A percentile compares a stretch with the other conserved stretches of the same genome.
These are phyloP conservation scores for Macadamia integrifolia DNA, from an alignment of 164 flowering plant genomes.

Conservation along the genomic window DNA sequence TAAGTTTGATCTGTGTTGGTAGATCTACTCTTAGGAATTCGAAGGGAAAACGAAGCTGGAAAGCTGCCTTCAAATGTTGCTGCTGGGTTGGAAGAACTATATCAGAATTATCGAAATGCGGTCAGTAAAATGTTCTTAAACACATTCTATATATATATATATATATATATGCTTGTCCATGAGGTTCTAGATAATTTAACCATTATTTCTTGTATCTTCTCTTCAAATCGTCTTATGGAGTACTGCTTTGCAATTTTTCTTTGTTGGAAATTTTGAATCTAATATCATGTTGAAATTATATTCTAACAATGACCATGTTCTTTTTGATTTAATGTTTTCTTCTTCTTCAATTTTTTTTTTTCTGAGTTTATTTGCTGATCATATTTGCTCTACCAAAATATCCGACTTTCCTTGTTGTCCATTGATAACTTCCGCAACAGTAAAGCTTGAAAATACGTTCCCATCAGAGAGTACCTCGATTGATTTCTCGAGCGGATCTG, in stretches of 20 bases:
- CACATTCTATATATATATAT: slow-evolving; percentile 2
- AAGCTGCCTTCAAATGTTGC: slow-evolving; percentile 68
- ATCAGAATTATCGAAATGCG: slow-evolving; percentile 70
- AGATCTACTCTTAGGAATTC: slow-evolving; percentile 69
- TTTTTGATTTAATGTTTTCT: too few species aligned
- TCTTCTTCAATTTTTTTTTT: too few species aligned
- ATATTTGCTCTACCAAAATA: too few species aligned
- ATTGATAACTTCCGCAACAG: too few species aligned
- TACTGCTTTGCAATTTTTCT: neutral
- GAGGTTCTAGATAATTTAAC: slow-evolving; percentile 10
- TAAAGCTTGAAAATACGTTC: too few species aligned
- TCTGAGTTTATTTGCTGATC: too few species aligned
- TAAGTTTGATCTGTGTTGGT: slow-evolving; percentile 19
- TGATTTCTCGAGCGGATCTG: too few species aligned
- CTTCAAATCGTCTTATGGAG: neutral
- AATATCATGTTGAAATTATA: too few species aligned
- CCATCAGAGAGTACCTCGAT: too few species aligned
- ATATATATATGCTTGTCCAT: slow-evolving; percentile 3
- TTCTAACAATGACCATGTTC: too few species aligned
- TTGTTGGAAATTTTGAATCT: too few species aligned
- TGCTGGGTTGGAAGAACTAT: slow-evolving; percentile 71
- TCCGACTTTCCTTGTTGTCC: too few species aligned
- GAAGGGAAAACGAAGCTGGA: slow-evolving; percentile 65
- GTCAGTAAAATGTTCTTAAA: slow-evolving; percentile 60
- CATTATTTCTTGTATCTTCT: neutral